Conservation (phyloP, 2,329 filamentous ascomycete genomes). For the Amauroascus verrucosus region DNA sequence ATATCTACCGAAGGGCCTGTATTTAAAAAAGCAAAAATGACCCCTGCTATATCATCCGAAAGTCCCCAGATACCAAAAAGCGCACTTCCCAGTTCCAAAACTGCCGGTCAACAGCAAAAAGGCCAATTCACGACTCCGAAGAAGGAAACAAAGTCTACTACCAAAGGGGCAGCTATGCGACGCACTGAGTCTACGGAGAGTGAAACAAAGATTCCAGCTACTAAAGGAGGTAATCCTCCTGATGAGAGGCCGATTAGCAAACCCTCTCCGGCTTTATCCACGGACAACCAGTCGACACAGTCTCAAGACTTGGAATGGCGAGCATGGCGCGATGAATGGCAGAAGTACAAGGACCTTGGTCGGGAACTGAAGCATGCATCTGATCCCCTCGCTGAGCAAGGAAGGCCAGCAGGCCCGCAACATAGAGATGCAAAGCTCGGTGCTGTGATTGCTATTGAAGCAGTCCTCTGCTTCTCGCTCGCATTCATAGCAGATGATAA, state of each 20-base stretch:
- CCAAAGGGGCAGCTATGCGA: conserved; percentile 24
- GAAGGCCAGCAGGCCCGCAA: conserved; percentile 18
- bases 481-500: conserved; percentile 38
- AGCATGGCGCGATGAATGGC: conserved; percentile 36
- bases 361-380: conserved; percentile 40
- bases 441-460: conserved; percentile 35
- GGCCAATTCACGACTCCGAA: conserved; percentile 33
- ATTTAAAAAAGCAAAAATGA: conserved; percentile 29
- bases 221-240: conserved; percentile 20
- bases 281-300: conserved; percentile 19
- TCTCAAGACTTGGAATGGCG: conserved; percentile 30
- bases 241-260: conserved; percentile 20
- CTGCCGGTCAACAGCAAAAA: conserved; percentile 27
- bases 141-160: conserved; percentile 30
- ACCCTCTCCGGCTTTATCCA: conserved; percentile 23
- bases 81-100: conserved; percentile 20
- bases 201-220: conserved; percentile 33
- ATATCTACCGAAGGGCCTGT: conserved; percentile 22
- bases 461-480: conserved; percentile 40
- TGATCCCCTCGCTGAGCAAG: conserved; percentile 26
- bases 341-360: conserved; percentile 35
- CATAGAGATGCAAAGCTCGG: conserved; percentile 29
- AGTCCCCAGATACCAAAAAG: conserved; percentile 30
- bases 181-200: conserved; percentile 32
- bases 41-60: conserved; percentile 24